Percentiles rank a stretch among this genome's conserved stretches.
Evolutionary conservation across 1,139 yeast species (phyloP).

Genomic region (Kluyveromyces sp.): DNA sequence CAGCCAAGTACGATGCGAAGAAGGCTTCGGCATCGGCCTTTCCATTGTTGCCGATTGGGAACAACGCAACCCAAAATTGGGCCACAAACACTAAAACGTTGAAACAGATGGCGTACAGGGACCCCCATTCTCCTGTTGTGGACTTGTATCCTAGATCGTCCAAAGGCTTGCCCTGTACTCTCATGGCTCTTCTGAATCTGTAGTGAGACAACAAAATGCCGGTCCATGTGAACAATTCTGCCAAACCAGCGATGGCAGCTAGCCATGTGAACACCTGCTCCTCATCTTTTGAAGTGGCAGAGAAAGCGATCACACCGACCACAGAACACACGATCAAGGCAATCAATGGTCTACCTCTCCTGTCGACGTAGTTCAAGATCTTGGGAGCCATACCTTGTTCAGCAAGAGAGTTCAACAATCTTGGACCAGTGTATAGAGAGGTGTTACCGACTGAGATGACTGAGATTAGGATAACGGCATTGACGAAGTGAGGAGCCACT

Average conservation of each 20-base stretch:
- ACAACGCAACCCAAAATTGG: slow-evolving; percentile 76
- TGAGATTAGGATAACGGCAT: slow-evolving; percentile 65
- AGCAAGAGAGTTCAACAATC: slow-evolving; percentile 77
- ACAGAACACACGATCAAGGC: slow-evolving; percentile 59
- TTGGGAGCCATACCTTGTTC: slow-evolving; percentile 71
- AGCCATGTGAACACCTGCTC: slow-evolving; percentile 66
- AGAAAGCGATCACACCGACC: slow-evolving; percentile 74
- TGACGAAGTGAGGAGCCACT: slow-evolving; percentile 65
- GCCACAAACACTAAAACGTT: slow-evolving; percentile 63
- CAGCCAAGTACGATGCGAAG: slow-evolving; percentile 50
- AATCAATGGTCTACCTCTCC: slow-evolving; percentile 56
- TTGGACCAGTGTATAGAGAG: slow-evolving; percentile 69
- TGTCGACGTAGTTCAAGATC: slow-evolving; percentile 46
- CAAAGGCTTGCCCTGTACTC: slow-evolving; percentile 53
- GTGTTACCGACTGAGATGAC: slow-evolving; percentile 72
- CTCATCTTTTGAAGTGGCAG: slow-evolving; percentile 54
- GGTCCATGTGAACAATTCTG: slow-evolving; percentile 75
- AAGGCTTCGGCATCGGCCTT: slow-evolving; percentile 44
- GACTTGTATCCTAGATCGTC: slow-evolving; percentile 66
- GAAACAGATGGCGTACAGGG: slow-evolving; percentile 54
- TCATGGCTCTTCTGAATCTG: slow-evolving; percentile 71
- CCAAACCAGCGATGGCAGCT: slow-evolving; percentile 77
- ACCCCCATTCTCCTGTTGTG: slow-evolving; percentile 64
- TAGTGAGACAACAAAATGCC: slow-evolving; percentile 73
- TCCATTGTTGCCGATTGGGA: slow-evolving; percentile 49